These are phyloP conservation scores for Scenedesmus sp. DNA, from an alignment of 163 green algal species.

Conservation along the genomic window DNA sequence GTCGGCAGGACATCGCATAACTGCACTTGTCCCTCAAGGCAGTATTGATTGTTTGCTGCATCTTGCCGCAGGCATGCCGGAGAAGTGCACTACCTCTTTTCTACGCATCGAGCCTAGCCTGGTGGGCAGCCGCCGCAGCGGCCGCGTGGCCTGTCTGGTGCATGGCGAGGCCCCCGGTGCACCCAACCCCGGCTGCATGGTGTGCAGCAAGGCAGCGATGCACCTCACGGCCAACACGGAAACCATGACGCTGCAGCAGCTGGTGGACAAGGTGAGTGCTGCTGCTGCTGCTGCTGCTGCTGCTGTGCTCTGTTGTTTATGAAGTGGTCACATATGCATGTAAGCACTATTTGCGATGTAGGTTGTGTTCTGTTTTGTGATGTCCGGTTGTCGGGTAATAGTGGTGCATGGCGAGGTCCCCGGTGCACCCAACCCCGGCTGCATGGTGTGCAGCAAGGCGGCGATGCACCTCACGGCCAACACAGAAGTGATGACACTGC, in stretches of 20 bases:
- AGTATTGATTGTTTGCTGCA: background rate
- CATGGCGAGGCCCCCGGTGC: background rate
- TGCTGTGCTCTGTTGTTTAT: background rate
- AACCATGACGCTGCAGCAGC: constrained; percentile 71
- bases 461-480: constrained; percentile 81
- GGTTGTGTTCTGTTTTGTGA: background rate
- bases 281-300: background rate
- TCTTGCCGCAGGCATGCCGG: background rate
- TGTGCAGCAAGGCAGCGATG: constrained; percentile 87
- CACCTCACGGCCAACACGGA: constrained; percentile 79
- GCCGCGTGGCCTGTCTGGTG: background rate
- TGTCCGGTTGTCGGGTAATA: too few relatives aligned
- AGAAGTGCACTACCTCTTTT: constrained; percentile 61
- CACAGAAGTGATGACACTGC: constrained; percentile 73
- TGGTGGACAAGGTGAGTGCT: constrained; percentile 73
- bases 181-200: constrained; percentile 82
- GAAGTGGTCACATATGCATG: background rate
- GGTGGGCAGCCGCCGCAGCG: constrained; percentile 1
- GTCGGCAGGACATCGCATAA: background rate
- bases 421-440: constrained; percentile 70
- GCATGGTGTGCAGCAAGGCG: constrained; percentile 89
- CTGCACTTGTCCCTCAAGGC: too few relatives aligned
- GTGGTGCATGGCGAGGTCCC: background rate
- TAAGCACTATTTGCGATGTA: background rate
- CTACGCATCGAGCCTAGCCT: constrained; percentile 52